Evolutionary conservation across 2,329 filamentous ascomycete species (phyloP).

Genomic region (Pseudogymnoascus sp.): DNA sequence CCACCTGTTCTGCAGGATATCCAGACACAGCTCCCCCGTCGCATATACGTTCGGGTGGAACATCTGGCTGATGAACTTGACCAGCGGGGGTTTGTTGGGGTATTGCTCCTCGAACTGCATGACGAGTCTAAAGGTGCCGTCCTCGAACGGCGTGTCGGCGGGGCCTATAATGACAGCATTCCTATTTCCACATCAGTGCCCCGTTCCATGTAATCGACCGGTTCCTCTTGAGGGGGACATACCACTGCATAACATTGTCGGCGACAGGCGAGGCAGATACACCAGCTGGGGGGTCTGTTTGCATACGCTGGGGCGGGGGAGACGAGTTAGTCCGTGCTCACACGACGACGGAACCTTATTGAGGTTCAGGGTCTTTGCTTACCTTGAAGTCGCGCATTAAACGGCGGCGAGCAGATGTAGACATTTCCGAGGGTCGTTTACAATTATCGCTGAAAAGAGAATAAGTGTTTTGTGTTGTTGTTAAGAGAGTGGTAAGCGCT

Average conservation of each 20-base stretch:
- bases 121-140: slow-evolving; percentile 92
- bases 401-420: slow-evolving; percentile 86
- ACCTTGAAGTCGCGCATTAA: slow-evolving; percentile 99
- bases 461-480: not conserved
- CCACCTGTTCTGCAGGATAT: slow-evolving; percentile 97
- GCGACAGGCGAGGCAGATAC: slow-evolving; percentile 94
- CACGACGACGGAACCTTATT: slow-evolving; percentile 18
- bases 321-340: slow-evolving; percentile 17
- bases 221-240: slow-evolving; percentile 22
- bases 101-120: slow-evolving; percentile 99
- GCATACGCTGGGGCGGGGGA: slow-evolving; percentile 67
- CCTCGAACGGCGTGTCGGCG: slow-evolving; percentile 94
- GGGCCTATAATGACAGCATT: slow-evolving; percentile 98
- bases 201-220: not conserved
- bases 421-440: slow-evolving; percentile 48
- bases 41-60: slow-evolving; percentile 99
- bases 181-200: slow-evolving; percentile 41
- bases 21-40: slow-evolving; percentile 89
- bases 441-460: not conserved
- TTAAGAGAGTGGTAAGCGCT: not conserved
- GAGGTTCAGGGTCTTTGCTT: slow-evolving; percentile 30
- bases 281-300: slow-evolving; percentile 93
- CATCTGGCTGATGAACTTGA: slow-evolving; percentile 99
- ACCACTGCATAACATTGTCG: slow-evolving; percentile 97
- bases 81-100: slow-evolving; percentile 92